Evolutionary conservation across 257 asterid species (phyloP), one percentile per base, ranked within the genome.

Genomic region (Linderniella brevidens): DNA sequence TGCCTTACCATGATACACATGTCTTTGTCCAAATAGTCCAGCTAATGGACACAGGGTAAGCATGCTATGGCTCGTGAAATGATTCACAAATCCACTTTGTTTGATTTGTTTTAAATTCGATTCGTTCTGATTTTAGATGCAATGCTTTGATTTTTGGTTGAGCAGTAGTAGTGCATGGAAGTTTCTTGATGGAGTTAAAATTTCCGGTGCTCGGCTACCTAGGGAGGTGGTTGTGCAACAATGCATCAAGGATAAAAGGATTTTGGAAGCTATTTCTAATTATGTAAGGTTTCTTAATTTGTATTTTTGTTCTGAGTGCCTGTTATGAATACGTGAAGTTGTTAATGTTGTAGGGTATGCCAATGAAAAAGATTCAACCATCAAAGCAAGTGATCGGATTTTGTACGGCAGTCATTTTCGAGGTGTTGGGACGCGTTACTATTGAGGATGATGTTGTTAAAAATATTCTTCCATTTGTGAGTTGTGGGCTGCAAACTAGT

Each of bases 1-100:
- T 88, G 73, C 98, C 98, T 0, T 88, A 80, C 68, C 98, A 84
- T 58, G 96, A 88, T 50, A 80, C 95, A 1, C 85, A 71, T 52
- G 72, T 63, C 35, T 88, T 88, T 60, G 98, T 84, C 43, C 74
- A 74, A 53, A 68, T 88, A 46, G 69, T 84, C 48, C 94, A 69
- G 52, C 61, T 88, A 60, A 80, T 80, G 55, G 67, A 79, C 48
- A 58, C 80, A 25, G 79, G 93, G 98, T 88, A 70, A 64, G 69
- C 43, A 12, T 12, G 43, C 32, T 13, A 16, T 37, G 46, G 35
- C 46, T 13, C 37, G 13, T 9, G 37, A 35, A 17, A 47, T 46
- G 46, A 4, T 15, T 3, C 32, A 25, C 32, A 25, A 2, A 25
- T 6, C 6, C 32, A 6, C 32, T 25, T 6, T 6, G 3, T 25